Evolutionary conservation across 768 basidiomycete genomes (phyloP).

Genomic region (Lactarius deliciosus): DNA sequence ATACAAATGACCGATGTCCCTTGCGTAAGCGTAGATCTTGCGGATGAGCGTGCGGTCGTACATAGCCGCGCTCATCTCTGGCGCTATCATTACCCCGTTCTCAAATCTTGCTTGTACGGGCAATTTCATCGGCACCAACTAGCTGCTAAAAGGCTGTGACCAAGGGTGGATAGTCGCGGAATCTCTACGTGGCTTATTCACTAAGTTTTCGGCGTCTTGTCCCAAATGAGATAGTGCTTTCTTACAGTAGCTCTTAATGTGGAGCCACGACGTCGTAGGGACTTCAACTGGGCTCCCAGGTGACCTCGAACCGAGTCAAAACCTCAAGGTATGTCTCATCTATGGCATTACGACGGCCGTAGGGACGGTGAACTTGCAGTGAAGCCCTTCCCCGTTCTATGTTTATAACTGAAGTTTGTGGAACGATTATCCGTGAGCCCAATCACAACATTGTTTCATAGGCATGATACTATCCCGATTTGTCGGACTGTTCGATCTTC

Average conservation of each 20-base stretch:
- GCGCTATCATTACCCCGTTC: slow-evolving; percentile 48
- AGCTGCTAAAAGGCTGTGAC: too few species aligned
- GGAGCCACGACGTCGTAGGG: slow-evolving; percentile 59
- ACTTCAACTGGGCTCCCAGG: slow-evolving; percentile 54
- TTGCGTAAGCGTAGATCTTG: slow-evolving; percentile 1
- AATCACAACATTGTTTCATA: neutral
- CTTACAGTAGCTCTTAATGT: slow-evolving; percentile 54
- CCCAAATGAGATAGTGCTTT: neutral
- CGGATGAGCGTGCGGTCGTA: slow-evolving; percentile 55
- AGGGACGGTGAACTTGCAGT: slow-evolving; percentile 21
- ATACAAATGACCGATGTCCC: neutral
- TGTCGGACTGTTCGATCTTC: too few species aligned
- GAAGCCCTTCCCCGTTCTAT: slow-evolving; percentile 56
- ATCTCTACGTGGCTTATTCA: slow-evolving; percentile 47
- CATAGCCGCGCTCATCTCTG: slow-evolving; percentile 54
- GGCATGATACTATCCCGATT: neutral
- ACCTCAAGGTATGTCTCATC: slow-evolving; percentile 33
- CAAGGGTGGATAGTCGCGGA: slow-evolving; percentile 30
- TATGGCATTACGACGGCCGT: neutral
- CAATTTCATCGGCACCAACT: slow-evolving; percentile 30
- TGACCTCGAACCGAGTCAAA: slow-evolving; percentile 55
- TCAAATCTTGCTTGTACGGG: slow-evolving; percentile 60
- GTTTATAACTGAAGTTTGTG: slow-evolving; percentile 62
- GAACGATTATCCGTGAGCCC: slow-evolving; percentile 51
- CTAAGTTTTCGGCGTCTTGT: neutral